A percentile compares a stretch with the other conserved stretches of the same genome.
phyloP scores from a whole-genome alignment of 805 yeast genomes.

The Saturnispora diversa region DNA sequence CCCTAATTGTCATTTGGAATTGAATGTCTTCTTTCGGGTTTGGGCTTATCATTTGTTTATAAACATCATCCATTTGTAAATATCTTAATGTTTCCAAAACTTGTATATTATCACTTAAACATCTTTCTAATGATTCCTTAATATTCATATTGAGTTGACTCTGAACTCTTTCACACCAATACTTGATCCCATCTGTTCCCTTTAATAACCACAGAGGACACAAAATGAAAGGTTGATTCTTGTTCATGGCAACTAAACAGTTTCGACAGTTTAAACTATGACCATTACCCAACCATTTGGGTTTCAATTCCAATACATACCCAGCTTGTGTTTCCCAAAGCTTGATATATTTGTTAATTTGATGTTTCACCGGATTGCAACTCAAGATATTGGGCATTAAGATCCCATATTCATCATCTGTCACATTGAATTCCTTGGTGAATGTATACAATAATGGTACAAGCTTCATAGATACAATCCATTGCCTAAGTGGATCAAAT shows the following conservation, averaged over 20 bases:
- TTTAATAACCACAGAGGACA: slow-evolving; percentile 37
- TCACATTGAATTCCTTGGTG: slow-evolving; percentile 5
- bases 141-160: not conserved
- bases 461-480: slow-evolving; percentile 14
- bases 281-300: slow-evolving; percentile 35
- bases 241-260: slow-evolving; percentile 33
- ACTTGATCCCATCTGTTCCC: slow-evolving; percentile 21
- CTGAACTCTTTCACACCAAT: slow-evolving; percentile 27
- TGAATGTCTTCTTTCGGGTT: slow-evolving; percentile 37
- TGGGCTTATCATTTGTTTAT: slow-evolving; percentile 24
- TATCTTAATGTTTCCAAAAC: slow-evolving; percentile 19
- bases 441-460: not conserved
- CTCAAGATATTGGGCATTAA: slow-evolving; percentile 24
- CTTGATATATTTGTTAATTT: slow-evolving; percentile 23
- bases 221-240: slow-evolving; percentile 27
- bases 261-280: slow-evolving; percentile 34
- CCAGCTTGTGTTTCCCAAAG: slow-evolving; percentile 14
- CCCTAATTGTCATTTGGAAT: slow-evolving; percentile 44
- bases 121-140: slow-evolving; percentile 3
- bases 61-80: slow-evolving; percentile 35
- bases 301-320: slow-evolving; percentile 37
- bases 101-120: slow-evolving; percentile 10
- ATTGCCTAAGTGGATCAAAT: slow-evolving; percentile 14
- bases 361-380: not conserved
- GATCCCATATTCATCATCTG: slow-evolving; percentile 20